These are phyloP conservation scores for Exophiala lecanii-corni DNA, from an alignment of 2,329 filamentous ascomycete species.

Conservation along the genomic window DNA sequence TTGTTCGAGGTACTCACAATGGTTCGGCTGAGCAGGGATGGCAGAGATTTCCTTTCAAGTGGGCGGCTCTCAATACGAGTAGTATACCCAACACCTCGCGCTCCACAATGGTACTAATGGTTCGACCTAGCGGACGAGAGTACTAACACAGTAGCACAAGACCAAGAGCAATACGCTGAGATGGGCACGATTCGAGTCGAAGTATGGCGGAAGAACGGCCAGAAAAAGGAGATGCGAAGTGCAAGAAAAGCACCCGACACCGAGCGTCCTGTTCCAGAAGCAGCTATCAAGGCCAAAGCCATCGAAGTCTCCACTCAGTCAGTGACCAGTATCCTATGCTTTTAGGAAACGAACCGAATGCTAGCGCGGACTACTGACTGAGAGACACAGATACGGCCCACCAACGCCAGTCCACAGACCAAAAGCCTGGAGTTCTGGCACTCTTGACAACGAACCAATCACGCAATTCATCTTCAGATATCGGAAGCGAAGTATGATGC, in stretches of 20 bases:
- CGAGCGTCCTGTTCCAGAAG: constrained; percentile 7
- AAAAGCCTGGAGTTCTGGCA: neutral
- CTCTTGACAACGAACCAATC: constrained; percentile 19
- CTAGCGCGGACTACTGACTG: neutral
- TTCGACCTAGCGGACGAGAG: too few species aligned
- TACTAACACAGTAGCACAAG: too few species aligned
- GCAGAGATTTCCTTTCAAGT: neutral
- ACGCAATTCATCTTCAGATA: constrained; percentile 30
- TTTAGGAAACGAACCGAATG: too few species aligned
- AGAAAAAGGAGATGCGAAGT: neutral
- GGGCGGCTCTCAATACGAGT: too few species aligned
- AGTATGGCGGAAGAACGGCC: constrained; percentile 1
- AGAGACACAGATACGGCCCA: neutral
- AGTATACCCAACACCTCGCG: too few species aligned
- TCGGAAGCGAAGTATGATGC: constrained; percentile 20
- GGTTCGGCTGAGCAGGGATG: neutral
- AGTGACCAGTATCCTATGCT: neutral
- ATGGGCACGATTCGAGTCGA: constrained; percentile 9
- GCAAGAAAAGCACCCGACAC: neutral
- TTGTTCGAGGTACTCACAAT: neutral
- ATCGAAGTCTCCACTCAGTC: constrained; percentile 5
- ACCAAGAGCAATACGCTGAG: constrained; percentile 2
- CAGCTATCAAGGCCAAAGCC: constrained; percentile 10
- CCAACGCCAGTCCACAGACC: neutral
- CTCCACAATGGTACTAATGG: too few species aligned